Conservation (phyloP, 106 monocot species). For the Allium cepa region DNA sequence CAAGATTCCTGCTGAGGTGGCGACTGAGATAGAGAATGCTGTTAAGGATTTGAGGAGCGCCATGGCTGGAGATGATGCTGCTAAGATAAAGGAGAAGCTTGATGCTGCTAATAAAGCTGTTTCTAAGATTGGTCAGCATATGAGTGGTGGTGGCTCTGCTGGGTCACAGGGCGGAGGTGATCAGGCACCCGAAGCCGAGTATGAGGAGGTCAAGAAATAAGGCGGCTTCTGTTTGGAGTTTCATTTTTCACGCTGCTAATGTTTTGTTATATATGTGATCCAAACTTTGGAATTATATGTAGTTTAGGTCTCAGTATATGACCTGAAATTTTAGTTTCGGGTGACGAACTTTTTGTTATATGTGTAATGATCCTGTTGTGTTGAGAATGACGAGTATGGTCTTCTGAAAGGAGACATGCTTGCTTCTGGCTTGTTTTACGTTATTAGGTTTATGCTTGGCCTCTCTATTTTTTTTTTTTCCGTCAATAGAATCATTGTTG, state of each 20-base stretch:
- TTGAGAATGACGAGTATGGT: too few species aligned
- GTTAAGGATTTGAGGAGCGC: conserved; percentile 12
- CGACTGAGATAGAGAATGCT: conserved; percentile 14
- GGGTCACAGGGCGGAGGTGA: conserved; percentile 19
- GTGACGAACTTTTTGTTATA: too few species aligned
- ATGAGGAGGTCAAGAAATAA: conserved; percentile 25
- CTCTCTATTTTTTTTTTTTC: too few species aligned
- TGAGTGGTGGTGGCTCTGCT: conserved; percentile 4
- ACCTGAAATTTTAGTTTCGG: background rate
- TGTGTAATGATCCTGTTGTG: too few species aligned
- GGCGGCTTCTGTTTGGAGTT: background rate
- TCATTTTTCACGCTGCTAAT: background rate
- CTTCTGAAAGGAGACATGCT: too few species aligned
- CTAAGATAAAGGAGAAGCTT: conserved; percentile 13
- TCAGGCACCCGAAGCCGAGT: conserved; percentile 20
- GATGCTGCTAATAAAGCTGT: conserved; percentile 25
- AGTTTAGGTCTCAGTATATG: background rate
- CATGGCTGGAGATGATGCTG: conserved; percentile 13
- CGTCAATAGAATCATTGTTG: too few species aligned
- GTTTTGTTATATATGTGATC: too few species aligned
- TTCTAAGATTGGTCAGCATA: conserved; percentile 26
- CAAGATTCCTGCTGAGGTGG: conserved; percentile 23
- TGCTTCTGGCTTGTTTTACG: too few species aligned
- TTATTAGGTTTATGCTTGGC: too few species aligned
- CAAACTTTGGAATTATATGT: background rate